Evolutionary conservation across 495 filamentous ascomycete species (phyloP).

Genomic region (Sordaria brevicollis): DNA sequence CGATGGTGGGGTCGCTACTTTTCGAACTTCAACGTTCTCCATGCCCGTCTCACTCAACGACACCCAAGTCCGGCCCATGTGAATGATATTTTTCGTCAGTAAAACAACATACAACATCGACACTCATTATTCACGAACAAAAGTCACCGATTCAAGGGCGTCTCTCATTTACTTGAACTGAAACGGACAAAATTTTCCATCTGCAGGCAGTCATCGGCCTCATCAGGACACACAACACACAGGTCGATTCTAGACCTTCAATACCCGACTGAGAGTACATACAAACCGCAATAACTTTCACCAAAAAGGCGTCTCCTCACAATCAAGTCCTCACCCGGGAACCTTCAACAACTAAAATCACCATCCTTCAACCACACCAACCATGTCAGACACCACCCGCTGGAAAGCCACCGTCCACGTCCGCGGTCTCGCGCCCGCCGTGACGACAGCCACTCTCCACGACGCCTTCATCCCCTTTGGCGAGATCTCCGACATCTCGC

Average conservation of each 20-base stretch:
- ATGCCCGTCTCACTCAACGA: neutral
- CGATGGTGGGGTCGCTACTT: neutral
- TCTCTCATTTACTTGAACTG: neutral
- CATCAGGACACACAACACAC: neutral
- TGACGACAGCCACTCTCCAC: slow-evolving; percentile 62
- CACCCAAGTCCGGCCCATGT: neutral
- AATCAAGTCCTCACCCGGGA: neutral
- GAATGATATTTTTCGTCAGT: neutral
- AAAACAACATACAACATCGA: neutral
- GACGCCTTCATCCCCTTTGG: slow-evolving; percentile 95
- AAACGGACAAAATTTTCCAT: neutral
- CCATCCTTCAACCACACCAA: slow-evolving; percentile 9
- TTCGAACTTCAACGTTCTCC: neutral
- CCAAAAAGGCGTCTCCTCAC: neutral
- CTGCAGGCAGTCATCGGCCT: neutral
- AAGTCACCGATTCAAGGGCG: neutral
- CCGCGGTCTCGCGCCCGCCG: slow-evolving; percentile 73
- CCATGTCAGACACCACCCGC: slow-evolving; percentile 71
- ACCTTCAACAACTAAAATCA: neutral
- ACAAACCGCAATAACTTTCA: neutral
- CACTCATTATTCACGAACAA: neutral
- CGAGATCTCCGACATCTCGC: slow-evolving; percentile 77
- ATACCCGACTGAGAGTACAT: neutral
- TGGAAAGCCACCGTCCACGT: slow-evolving; percentile 87
- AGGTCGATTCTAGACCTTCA: neutral